Base-by-base conservation (phyloP, 768 basidiomycete genomes). In the Suillus paluster region DNA sequence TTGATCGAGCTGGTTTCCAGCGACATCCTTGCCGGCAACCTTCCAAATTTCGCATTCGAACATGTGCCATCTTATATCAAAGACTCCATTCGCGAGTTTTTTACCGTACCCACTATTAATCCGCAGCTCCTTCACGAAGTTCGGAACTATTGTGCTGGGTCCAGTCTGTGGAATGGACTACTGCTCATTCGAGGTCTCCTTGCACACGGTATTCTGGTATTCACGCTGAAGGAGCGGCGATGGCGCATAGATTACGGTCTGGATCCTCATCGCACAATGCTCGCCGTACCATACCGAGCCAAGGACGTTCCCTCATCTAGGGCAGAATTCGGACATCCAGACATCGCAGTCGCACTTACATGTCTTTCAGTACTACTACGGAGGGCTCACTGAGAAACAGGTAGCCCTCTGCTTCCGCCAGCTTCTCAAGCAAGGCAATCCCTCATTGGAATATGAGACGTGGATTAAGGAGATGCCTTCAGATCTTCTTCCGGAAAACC, bases 231-330 rank as follows among this genome's bases (percentile, higher is more conserved):
- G 34, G 71, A 77, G 19, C 75, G 73, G 50, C 77, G 82, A 12
- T 85, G 83, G 82, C 67, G 84, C 34, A 83, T 85, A 0, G 80
- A 85, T 49, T 86, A 82, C 63, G 84, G 84, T 2, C 76, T 83
- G 5, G 80, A 81, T 52, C 66, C 65, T 3, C 63, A 50, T 6
- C 77, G 84, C 4, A 77, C 82, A 1, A 69, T 80, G 64, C 75
- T 85, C 1, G 83, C 84, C 1, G 83, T 85, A 0, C 84, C 84
- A 0, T 85, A 82, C 59, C 73, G 79, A 21, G 84, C 84, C 0
- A 85, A 83, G 63, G 84, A 85, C 52, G 71, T 78, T 6, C 84
- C 84, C 0, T 72, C 81, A 15, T 62, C 70, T 14, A 72, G 78
- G 33, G 77, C 83, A 41, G 83, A 85, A 53, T 85, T 85, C 50